These are phyloP conservation scores for Phytopythium delawarense DNA, from an alignment of 352 stramenopile species.

Conservation along the genomic window DNA sequence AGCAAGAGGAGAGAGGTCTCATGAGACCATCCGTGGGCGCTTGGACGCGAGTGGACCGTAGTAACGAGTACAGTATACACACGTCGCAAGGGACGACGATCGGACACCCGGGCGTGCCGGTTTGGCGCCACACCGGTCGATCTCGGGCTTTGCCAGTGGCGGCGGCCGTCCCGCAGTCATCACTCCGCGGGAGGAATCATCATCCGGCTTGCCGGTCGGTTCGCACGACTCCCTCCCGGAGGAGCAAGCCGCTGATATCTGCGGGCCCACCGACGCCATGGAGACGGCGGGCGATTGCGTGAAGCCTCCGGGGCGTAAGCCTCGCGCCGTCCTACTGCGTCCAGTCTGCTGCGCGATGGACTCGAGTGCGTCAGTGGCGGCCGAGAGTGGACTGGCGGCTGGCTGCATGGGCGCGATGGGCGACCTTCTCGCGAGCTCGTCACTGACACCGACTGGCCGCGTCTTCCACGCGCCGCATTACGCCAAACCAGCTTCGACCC, in stretches of 20 bases:
- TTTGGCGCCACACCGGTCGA: too few species aligned
- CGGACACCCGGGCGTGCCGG: too few species aligned
- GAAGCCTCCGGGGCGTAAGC: background rate
- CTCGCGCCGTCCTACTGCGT: background rate
- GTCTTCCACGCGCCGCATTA: background rate
- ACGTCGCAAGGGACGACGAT: too few species aligned
- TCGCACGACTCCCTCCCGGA: background rate
- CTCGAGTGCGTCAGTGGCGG: background rate
- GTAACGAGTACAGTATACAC: too few species aligned
- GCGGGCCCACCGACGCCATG: background rate
- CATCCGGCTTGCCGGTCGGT: background rate
- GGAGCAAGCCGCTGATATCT: background rate
- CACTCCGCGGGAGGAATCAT: background rate
- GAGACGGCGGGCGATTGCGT: background rate
- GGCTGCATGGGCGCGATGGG: background rate
- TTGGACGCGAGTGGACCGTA: too few species aligned
- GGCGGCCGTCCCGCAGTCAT: background rate
- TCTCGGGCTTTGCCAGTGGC: background rate
- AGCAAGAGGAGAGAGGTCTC: too few species aligned
- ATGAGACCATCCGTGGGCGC: too few species aligned
- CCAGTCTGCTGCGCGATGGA: background rate
- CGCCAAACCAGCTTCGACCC: background rate
- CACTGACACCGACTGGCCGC: background rate
- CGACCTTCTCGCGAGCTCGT: background rate
- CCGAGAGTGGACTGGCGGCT: background rate